Conservation (phyloP, 2,329 filamentous ascomycete species). For the Tolypocladium paradoxum region DNA sequence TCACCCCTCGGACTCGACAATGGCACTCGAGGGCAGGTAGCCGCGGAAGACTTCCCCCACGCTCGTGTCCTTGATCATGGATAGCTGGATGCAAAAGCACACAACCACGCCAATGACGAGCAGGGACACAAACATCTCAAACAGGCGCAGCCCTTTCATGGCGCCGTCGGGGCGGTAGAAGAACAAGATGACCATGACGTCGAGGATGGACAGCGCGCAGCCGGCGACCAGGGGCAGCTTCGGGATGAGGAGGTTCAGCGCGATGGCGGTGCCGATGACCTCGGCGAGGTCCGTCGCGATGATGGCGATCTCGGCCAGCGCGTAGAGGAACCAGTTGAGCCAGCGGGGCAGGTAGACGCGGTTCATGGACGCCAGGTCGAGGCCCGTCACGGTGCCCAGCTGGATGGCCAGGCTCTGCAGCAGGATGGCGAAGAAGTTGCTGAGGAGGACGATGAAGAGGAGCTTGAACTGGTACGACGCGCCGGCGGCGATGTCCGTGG, state of each 20-base stretch:
- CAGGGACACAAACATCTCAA: conserved; percentile 52
- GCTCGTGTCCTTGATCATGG: conserved; percentile 43
- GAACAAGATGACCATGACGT: conserved; percentile 56
- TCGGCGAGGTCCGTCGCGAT: conserved; percentile 64
- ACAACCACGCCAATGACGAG: conserved; percentile 58
- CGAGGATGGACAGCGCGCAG: conserved; percentile 56
- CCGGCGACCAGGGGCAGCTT: conserved; percentile 56
- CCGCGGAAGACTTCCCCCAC: conserved; percentile 52
- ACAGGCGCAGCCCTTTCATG: conserved; percentile 49
- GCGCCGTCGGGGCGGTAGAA: conserved; percentile 52
- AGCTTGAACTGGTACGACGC: conserved; percentile 54
- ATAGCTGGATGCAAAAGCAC: conserved; percentile 61
- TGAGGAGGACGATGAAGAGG: conserved; percentile 57
- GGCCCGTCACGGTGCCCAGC: conserved; percentile 56
- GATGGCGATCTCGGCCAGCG: conserved; percentile 55
- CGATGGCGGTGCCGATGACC: conserved; percentile 62
- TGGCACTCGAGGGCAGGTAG: conserved; percentile 49
- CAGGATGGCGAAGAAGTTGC: conserved; percentile 62
- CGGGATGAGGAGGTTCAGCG: conserved; percentile 53
- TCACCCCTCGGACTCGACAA: conserved; percentile 46
- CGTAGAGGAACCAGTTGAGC: conserved; percentile 52
- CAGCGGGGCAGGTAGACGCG: conserved; percentile 54
- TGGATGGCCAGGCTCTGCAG: conserved; percentile 59
- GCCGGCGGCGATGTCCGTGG: conserved; percentile 59
- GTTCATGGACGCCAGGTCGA: conserved; percentile 57